Conservation (phyloP, 2,329 filamentous ascomycete species). For the Hypoxylon sp. region DNA sequence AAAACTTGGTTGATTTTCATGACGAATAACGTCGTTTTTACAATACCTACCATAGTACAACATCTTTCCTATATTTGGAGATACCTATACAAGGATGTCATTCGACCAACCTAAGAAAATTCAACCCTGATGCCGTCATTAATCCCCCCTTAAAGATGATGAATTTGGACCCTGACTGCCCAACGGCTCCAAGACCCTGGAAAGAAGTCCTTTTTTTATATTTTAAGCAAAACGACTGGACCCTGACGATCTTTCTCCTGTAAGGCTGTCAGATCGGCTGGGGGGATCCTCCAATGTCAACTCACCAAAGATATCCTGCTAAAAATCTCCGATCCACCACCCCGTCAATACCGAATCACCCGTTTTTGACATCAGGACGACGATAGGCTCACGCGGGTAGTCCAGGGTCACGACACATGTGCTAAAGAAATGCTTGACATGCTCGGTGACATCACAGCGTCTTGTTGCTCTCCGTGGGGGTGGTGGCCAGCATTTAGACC, state of each 20-base stretch:
- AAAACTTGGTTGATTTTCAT: no score
- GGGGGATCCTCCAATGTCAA: constrained; percentile 1
- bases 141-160: background rate
- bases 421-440: constrained; percentile 1
- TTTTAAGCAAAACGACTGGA: constrained; percentile 18
- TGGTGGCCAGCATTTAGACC: constrained; percentile 18
- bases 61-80: no score
- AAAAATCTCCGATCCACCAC: constrained; percentile 4
- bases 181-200: constrained; percentile 6
- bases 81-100: background rate
- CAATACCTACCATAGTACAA: no score
- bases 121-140: background rate
- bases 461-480: constrained; percentile 14
- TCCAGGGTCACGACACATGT: no score
- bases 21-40: constrained; percentile 5
- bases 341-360: background rate
- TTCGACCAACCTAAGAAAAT: background rate
- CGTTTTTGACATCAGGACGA: constrained; percentile 5
- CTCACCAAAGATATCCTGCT: background rate
- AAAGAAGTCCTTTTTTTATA: no score
- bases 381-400: no score
- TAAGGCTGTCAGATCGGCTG: constrained; percentile 25
- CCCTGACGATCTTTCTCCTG: constrained; percentile 32
- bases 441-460: constrained; percentile 26
- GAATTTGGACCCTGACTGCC: no score